Base-by-base conservation (phyloP, 2,329 filamentous ascomycete species). In the Cercospora zeae-maydis region DNA sequence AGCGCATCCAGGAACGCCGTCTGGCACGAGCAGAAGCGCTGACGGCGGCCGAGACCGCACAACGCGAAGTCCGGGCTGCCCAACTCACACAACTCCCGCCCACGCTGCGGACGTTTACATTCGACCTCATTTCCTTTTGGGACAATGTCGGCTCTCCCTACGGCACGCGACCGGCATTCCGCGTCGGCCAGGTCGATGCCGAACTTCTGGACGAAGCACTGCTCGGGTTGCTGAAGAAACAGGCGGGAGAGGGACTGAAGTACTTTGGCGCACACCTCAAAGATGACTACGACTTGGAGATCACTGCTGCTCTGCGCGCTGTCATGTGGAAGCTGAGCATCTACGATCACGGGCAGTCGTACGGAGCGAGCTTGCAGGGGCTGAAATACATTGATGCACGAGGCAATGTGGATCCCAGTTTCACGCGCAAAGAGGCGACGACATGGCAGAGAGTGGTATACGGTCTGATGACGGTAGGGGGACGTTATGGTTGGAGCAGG, bases 261-360 rank as follows among this genome's bases (percentile, higher is more conserved):
- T 95, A 96, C 75, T 89, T 93, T 69, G 88, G 89, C 52, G 88
- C 82, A 14, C 86, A 93, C 75, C 78, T 96, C 49, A 86, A 89
- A 63, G 92, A 96, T 75, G 91, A 96, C 72, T 97, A 91, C 87
- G 87, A 88, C 13, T 83, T 90, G 58, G 95, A 98, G 78, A 93
- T 98, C 59, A 82, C 89, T 66, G 82, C 97, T 30, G 84, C 82
- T 0, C 81, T 99, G 61, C 84, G 93, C 52, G 86, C 89, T 1
- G 81, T 92, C 2, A 81, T 99, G 7, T 99, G 97, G 82, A 99
- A 99, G 78, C 84, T 99, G 66, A 92, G 90, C 14, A 88, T 99
- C 63, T 99, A 95, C 95, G 93, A 98, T 76, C 91, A 97, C 76
- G 88, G 96, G 75, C 91, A 95, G 39, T 96, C 91, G 4, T 98